phyloP scores from a whole-genome alignment of 805 yeast species.

The Maudiozyma barnettii region DNA sequence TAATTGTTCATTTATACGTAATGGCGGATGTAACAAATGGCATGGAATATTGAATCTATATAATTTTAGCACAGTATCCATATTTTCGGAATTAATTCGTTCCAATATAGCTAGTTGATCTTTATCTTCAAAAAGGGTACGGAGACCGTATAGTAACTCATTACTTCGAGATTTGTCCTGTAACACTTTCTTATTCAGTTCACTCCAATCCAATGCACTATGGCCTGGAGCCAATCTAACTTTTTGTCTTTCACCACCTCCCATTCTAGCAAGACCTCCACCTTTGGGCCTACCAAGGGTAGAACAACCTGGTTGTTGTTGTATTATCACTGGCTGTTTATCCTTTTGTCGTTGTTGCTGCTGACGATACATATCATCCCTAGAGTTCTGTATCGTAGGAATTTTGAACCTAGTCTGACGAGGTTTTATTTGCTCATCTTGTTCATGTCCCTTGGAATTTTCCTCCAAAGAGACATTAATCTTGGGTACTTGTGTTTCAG shows the following conservation, averaged over 20 bases:
- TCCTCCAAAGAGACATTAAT: background rate
- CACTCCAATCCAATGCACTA: conserved; percentile 27
- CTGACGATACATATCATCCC: background rate
- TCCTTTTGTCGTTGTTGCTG: background rate
- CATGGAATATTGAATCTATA: conserved; percentile 2
- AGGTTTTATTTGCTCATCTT: no score
- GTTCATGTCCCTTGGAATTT: no score
- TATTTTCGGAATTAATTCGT: conserved; percentile 8
- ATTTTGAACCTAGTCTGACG: background rate
- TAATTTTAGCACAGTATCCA: conserved; percentile 3
- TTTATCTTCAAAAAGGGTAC: background rate
- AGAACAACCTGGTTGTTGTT: conserved; percentile 4
- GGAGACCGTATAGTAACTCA: conserved; percentile 8
- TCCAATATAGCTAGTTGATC: conserved; percentile 8
- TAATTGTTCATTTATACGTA: conserved; percentile 48
- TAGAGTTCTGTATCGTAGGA: background rate
- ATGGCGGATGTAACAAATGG: conserved; percentile 30
- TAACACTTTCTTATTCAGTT: conserved; percentile 12
- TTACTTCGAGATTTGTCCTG: conserved; percentile 4
- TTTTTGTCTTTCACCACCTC: conserved; percentile 20
- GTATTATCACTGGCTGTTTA: background rate
- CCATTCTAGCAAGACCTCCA: background rate
- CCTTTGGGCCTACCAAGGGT: background rate
- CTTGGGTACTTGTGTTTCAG: background rate
- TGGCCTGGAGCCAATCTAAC: conserved; percentile 31